Evolutionary conservation across 2,329 filamentous ascomycete species (phyloP).

Genomic region (Aspergillus quadricinctus): DNA sequence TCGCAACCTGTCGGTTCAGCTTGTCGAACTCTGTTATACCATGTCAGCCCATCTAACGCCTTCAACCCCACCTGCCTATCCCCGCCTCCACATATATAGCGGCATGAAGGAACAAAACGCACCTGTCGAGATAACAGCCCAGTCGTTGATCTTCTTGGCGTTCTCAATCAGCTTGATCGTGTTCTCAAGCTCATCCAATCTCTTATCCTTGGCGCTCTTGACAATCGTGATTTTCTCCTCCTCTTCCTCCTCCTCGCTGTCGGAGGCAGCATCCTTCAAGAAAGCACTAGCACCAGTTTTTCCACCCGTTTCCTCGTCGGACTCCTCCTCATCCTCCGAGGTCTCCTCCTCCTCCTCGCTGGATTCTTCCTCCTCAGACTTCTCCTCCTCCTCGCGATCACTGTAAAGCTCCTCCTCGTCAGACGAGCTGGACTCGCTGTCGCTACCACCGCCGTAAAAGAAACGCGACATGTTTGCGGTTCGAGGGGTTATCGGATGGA

Average conservation of each 20-base stretch:
- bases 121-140: conserved; percentile 88
- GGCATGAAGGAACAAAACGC: conserved; percentile 34
- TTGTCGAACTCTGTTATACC: conserved; percentile 76
- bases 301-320: conserved; percentile 50
- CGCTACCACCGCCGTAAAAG: conserved; percentile 94
- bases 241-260: conserved; percentile 78
- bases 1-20: conserved; percentile 78
- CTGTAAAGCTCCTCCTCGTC: conserved; percentile 95
- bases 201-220: conserved; percentile 98
- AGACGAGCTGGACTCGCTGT: conserved; percentile 84
- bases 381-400: conserved; percentile 65
- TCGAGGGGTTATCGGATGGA: conserved; percentile 9
- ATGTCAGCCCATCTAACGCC: conserved; percentile 11
- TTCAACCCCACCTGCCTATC: not conserved
- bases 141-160: conserved; percentile 95
- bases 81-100: not conserved
- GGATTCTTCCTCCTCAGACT: conserved; percentile 52
- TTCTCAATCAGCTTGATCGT: conserved; percentile 93
- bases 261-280: conserved; percentile 66
- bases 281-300: conserved; percentile 74
- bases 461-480: conserved; percentile 81
- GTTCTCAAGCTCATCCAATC: conserved; percentile 85
- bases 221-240: conserved; percentile 81
- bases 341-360: conserved; percentile 55
- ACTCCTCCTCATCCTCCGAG: conserved; percentile 54